These are phyloP conservation scores for Funneliformis mosseae DNA, from an alignment of 192 early-diverging fungal genomes.

Conservation along the genomic window DNA sequence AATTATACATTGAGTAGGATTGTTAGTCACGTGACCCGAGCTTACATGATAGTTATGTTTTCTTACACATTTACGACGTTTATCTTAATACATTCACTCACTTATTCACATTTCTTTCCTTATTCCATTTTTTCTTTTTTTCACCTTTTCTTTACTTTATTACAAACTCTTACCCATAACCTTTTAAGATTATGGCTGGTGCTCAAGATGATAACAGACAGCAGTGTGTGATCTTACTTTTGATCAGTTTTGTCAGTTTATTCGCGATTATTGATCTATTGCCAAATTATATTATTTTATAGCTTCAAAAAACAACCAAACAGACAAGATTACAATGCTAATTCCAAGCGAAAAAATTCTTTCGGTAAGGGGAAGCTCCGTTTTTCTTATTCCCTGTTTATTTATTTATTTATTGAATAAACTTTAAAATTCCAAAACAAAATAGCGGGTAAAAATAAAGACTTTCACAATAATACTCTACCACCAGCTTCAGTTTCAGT, in stretches of 20 bases:
- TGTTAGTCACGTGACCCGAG: too few relatives aligned
- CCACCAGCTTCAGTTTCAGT: conserved; percentile 6
- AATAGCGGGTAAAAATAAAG: conserved; percentile 24
- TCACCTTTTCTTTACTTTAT: neutral
- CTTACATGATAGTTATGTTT: too few relatives aligned
- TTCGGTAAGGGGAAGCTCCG: neutral
- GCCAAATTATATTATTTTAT: neutral
- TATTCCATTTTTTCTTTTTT: neutral
- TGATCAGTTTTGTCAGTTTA: neutral
- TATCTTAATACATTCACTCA: neutral
- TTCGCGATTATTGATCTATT: neutral
- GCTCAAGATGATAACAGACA: conserved; percentile 9
- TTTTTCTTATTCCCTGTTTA: neutral
- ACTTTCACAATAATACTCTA: neutral
- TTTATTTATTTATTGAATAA: neutral
- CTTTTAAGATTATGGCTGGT: conserved; percentile 21
- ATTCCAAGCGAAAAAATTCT: conserved; percentile 25
- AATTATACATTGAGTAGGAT: too few relatives aligned
- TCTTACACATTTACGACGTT: too few relatives aligned
- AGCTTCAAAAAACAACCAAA: conserved; percentile 30
- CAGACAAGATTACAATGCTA: conserved; percentile 3
- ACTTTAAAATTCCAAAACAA: neutral
- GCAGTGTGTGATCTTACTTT: neutral
- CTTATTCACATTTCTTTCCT: neutral
- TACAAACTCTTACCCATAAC: neutral